Conservation (phyloP, 2,329 filamentous ascomycete genomes). For the Nemania abortiva region DNA sequence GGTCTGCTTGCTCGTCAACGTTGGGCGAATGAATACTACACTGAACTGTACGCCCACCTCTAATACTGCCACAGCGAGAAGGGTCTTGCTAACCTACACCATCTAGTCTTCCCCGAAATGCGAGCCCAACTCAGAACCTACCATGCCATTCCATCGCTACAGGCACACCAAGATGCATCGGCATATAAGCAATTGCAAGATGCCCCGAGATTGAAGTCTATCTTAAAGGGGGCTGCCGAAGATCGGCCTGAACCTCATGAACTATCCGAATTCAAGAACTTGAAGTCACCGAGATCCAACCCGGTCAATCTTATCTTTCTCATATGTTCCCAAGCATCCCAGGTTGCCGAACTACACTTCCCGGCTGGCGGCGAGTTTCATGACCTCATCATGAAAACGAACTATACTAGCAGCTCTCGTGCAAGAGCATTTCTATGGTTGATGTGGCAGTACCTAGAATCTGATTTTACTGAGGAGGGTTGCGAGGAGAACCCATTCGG, state of each 20-base stretch:
- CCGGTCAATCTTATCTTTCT: conserved; percentile 98
- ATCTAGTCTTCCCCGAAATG: conserved; percentile 94
- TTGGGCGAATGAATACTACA: conserved; percentile 98
- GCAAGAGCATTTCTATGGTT: conserved; percentile 94
- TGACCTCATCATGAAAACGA: conserved; percentile 92
- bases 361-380: conserved; percentile 89
- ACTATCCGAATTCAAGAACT: conserved; percentile 82
- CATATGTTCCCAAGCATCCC: conserved; percentile 87
- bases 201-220: conserved; percentile 94
- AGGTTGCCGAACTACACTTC: conserved; percentile 94
- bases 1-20: conserved; percentile 97
- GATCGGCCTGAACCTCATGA: conserved; percentile 86
- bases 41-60: conserved; percentile 80
- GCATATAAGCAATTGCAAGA: conserved; percentile 99
- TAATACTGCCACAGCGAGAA: conserved; percentile 4
- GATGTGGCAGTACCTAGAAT: conserved; percentile 99
- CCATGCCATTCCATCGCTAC: conserved; percentile 95
- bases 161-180: conserved; percentile 93
- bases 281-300: conserved; percentile 81
- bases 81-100: conserved; percentile 23
- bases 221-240: conserved; percentile 95
- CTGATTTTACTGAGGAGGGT: conserved; percentile 89
- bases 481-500: conserved; percentile 94
- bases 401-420: conserved; percentile 83
- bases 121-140: conserved; percentile 96